Evolutionary conservation across 768 basidiomycete species (phyloP).

Genomic region (Trametes coccinea): DNA sequence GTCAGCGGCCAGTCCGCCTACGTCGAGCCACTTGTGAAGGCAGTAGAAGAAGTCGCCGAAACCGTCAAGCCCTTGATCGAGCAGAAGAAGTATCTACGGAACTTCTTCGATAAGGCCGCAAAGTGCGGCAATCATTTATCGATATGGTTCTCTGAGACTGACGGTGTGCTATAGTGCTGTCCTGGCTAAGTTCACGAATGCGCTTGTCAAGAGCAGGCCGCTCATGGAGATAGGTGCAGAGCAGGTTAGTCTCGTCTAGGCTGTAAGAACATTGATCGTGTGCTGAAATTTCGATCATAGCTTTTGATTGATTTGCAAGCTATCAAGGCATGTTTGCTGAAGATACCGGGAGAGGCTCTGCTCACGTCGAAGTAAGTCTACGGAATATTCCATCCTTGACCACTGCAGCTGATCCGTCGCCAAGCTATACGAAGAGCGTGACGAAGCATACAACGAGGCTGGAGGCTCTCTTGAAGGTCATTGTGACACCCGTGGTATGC

Average conservation of each 20-base stretch:
- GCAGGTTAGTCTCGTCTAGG: constrained; percentile 55
- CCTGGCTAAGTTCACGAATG: constrained; percentile 84
- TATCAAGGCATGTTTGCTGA: constrained; percentile 78
- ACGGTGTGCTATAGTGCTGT: constrained; percentile 54
- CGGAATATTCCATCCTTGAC: constrained; percentile 11
- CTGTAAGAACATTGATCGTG: background rate
- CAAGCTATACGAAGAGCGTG: constrained; percentile 80
- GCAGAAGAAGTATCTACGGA: constrained; percentile 92
- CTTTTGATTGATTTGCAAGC: constrained; percentile 89
- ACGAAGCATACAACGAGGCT: constrained; percentile 78
- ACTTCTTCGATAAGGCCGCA: constrained; percentile 90
- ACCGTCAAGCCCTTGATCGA: constrained; percentile 80
- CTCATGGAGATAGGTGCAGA: constrained; percentile 93
- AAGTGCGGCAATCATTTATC: constrained; percentile 50
- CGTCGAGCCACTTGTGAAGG: constrained; percentile 71
- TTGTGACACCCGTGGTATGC: constrained; percentile 87
- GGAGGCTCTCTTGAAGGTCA: constrained; percentile 93
- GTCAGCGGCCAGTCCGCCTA: constrained; percentile 89
- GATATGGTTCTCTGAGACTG: too few species aligned
- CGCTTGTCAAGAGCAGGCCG: constrained; percentile 87
- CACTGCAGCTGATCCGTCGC: constrained; percentile 8
- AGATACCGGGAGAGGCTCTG: constrained; percentile 75
- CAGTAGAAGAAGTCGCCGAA: constrained; percentile 75
- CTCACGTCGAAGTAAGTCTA: constrained; percentile 53
- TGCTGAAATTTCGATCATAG: constrained; percentile 36